Evolutionary conservation across 305 asterid genomes (phyloP), one percentile per base, ranked within the genome.

Genomic region (Fraxinus dipetala): DNA sequence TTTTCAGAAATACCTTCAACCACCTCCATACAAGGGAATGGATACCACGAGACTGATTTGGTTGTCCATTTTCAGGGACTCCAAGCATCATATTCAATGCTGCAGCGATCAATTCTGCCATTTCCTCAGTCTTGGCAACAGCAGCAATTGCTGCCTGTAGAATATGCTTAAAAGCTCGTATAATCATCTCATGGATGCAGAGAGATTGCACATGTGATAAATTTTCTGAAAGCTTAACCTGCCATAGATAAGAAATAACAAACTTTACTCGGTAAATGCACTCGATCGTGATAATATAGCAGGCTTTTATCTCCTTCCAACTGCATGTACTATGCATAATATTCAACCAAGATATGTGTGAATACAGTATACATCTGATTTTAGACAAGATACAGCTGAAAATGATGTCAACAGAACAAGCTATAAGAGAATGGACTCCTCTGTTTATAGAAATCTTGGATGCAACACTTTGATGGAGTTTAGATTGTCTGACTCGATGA

Each of bases 211-310:
- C 99, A 80, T 96, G 99, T 22, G 97, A 93, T 82, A 96, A 86
- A 87, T 94, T 94, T 86, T 94, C 99, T 76, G 99, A 94, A 81
- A 96, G 98, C 86, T 93, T 96, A 85, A 96, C 99, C 99, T 96
- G 95, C 67, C 74, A 77, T 84, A 86, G 32, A 79, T 43, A 78
- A 77, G 65, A 87, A 78, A 76, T 36, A 56, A 63, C 67, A 63
- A 79, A 82, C 67, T 72, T 78, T 40, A 80, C 32, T 83, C 82
- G 79, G 82, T 79, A 82, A 65, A 81, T 85, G 76, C 73, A 72
- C 65, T 34, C 56, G 2, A 10, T 78, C 59, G 61, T 38, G 75
- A 72, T 75, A 76, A 77, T 30, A 72, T 24, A 24, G 31, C 73
- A 24, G 67, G 72, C 48, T 79, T 45, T 79, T 40, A 45, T 79